Evolutionary conservation across 192 early-diverging fungal species (phyloP), one percentile per base, ranked within the genome.

Genomic region (Dissophora globulifera): DNA sequence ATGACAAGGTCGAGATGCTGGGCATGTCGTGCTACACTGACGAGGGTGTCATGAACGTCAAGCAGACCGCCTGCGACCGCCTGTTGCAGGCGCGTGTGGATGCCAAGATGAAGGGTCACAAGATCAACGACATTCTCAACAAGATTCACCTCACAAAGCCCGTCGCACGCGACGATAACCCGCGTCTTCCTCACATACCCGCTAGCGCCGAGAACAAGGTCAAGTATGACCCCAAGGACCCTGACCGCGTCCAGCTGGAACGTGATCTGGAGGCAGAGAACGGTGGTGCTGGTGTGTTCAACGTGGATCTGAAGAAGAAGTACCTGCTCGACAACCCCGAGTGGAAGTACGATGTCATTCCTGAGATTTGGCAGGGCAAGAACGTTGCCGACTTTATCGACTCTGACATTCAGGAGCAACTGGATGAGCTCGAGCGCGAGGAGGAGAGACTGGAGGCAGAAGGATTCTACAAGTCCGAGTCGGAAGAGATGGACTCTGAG

Each of bases 381-480:
- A 99, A 99, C 83, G 88, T 99, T 32, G 94, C 95, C 20, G 98
- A 99, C 85, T 99, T 98, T 80, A 84, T 98, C 76, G 98, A 99
- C 84, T 85, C 96, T 29, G 95, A 98, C 5, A 98, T 99, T 79
- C 95, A 95, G 69, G 94, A 96, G 79, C 92, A 92, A 70, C 82
- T 99, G 63, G 96, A 94, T 23, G 95, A 91, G 62, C 87, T 99
- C 32, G 97, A 99, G 79, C 88, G 91, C 63, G 98, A 99, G 80
- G 98, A 99, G 84, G 97, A 98, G 83, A 84, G 90, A 50, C 83
- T 99, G 25, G 91, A 87, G n/a, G 90, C 93, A 41, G 93, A 97
- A 81, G 97, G 97, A 27, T 91, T 94, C 81, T 99, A 99, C 83
- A 87, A 93, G 52, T 90, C 91, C 27, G 85, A 86, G 30, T 87